A percentile compares a stretch with the other conserved stretches of the same genome.
These are phyloP conservation scores for Jatropha podagrica DNA, from an alignment of 441 rosid genomes.

Conservation along the genomic window DNA sequence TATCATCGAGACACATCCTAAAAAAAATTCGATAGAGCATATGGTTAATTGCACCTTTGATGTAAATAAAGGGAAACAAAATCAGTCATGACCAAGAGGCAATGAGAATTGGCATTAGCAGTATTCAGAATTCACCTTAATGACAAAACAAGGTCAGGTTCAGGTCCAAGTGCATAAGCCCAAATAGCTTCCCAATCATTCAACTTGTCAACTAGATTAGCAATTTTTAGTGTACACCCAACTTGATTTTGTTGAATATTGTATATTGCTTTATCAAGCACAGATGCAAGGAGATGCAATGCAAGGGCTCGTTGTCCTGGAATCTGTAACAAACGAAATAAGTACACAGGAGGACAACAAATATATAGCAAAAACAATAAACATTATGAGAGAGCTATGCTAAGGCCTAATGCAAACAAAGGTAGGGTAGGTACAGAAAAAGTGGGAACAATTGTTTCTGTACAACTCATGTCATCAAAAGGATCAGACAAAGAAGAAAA, in stretches of 20 bases:
- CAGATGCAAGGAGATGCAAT: conserved; percentile 69
- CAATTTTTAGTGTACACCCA: conserved; percentile 33
- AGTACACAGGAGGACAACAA: conserved; percentile 6
- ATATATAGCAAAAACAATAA: background rate
- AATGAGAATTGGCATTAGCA: conserved; percentile 13
- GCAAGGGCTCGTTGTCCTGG: conserved; percentile 87
- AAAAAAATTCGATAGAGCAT: conserved; percentile 27
- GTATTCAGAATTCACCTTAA: conserved; percentile 53
- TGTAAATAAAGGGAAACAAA: background rate
- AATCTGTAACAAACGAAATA: conserved; percentile 52
- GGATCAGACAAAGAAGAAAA: background rate
- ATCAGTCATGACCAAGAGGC: conserved; percentile 10
- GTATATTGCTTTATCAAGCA: conserved; percentile 64
- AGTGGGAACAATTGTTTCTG: background rate
- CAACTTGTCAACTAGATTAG: conserved; percentile 31
- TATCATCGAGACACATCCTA: conserved; percentile 92
- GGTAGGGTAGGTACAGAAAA: background rate
- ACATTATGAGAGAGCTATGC: background rate
- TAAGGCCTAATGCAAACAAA: background rate
- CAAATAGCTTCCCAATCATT: conserved; percentile 94
- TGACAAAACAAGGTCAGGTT: conserved; percentile 89
- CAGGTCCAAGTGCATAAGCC: conserved; percentile 96
- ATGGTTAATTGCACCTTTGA: conserved; percentile 4
- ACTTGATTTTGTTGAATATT: conserved; percentile 52
- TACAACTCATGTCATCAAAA: background rate